These are phyloP conservation scores for Phytomonas sp. DNA, from an alignment of 208 protist genomes.

Conservation along the genomic window DNA sequence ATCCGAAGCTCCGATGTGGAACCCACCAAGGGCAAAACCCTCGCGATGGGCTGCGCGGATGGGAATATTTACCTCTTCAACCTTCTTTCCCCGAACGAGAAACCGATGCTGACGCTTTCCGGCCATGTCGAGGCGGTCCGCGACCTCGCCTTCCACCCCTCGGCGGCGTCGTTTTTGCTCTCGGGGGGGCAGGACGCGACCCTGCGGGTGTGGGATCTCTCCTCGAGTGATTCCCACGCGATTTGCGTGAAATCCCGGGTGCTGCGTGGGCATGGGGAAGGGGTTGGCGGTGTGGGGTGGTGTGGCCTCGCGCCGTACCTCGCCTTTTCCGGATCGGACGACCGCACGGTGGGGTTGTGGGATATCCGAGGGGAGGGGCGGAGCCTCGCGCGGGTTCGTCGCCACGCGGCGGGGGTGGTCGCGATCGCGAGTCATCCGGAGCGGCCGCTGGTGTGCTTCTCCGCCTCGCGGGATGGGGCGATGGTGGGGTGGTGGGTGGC, in stretches of 20 bases:
- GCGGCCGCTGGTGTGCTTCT: slow-evolving; percentile 87
- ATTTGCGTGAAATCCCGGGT: slow-evolving; percentile 58
- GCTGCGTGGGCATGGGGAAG: slow-evolving; percentile 64
- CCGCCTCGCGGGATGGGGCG: slow-evolving; percentile 79
- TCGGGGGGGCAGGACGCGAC: slow-evolving; percentile 85
- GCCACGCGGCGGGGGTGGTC: slow-evolving; percentile 86
- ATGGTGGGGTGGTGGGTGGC: slow-evolving; percentile 83
- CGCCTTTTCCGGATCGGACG: slow-evolving; percentile 64
- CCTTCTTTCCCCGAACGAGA: slow-evolving; percentile 38
- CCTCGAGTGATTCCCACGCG: slow-evolving; percentile 46
- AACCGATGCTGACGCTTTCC: slow-evolving; percentile 36
- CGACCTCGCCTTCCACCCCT: slow-evolving; percentile 70
- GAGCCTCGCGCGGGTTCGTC: slow-evolving; percentile 53
- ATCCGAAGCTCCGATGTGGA: slow-evolving; percentile 71
- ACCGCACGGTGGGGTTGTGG: slow-evolving; percentile 87
- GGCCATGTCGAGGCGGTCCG: slow-evolving; percentile 76
- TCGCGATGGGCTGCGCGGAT: slow-evolving; percentile 84
- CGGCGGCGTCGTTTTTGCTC: slow-evolving; percentile 62
- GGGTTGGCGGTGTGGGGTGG: slow-evolving; percentile 74
- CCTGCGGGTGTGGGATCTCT: slow-evolving; percentile 86
- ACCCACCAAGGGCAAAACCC: slow-evolving; percentile 36
- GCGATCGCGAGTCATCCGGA: slow-evolving; percentile 67
- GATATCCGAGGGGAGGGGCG: slow-evolving; percentile 59
- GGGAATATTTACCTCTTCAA: slow-evolving; percentile 72
- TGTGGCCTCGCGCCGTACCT: slow-evolving; percentile 79